Base-by-base conservation (phyloP, 768 basidiomycete genomes). In the Gloeopeniophorella convolvens region DNA sequence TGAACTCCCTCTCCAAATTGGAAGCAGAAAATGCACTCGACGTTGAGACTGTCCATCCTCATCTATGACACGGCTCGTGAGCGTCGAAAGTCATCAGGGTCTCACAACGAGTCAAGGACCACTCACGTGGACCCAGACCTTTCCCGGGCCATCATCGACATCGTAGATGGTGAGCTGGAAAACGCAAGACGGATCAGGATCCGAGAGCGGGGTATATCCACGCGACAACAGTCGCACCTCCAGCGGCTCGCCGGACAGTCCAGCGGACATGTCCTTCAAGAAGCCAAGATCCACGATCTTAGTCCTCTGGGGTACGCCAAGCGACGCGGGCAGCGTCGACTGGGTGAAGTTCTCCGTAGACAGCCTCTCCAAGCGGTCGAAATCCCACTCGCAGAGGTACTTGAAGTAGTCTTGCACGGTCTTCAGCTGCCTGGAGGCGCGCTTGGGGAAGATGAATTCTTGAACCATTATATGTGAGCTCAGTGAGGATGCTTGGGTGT, bases 61-160 rank as follows among this genome's bases (percentile, higher is more conserved):
- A 9, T 8, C 32, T 33, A 23, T n/a, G n/a, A n/a, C n/a, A 28
- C 6, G 5, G 26, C n/a, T 13, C 37, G 18, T 12, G 18, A 18
- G 13, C 37, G 10, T 23, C 5, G n/a, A n/a, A n/a, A n/a, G n/a
- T n/a, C 3, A 15, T 5, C 37, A 12, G 20, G 9, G 5, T 39
- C 34, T 18, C 21, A 36, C 16, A 3, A 36, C 13, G 13, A n/a
- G n/a, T n/a, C n/a, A 16, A 36, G n/a, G 34, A 9, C 2, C 18
- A 23, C 37, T 0, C 43, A 43, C 34, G 36, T 43, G 27, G 20
- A 43, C 20, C 41, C 48, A 50, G 30, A 34, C 36, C 41, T 43
- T 30, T 42, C 31, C 33, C 5, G 8, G 3, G 9, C 33, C 18
- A n/a, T 43, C 48, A 11, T 36, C 6, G 4, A 50, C 15, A 11